These are phyloP conservation scores for Apiospora marii DNA, from an alignment of 2,329 filamentous ascomycete genomes.

Conservation along the genomic window DNA sequence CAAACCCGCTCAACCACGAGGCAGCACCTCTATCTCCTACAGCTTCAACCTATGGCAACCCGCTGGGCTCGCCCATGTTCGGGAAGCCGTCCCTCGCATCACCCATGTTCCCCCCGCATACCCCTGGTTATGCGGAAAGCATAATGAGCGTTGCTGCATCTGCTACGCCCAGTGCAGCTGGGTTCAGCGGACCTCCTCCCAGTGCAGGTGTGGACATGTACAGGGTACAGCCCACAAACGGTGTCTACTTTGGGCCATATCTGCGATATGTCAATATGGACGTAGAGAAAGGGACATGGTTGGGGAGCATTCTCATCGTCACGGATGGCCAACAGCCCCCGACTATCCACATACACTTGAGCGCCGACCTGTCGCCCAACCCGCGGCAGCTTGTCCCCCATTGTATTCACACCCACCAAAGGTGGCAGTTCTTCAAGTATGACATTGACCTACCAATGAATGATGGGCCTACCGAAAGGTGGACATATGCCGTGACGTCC, in stretches of 20 bases:
- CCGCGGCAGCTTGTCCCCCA: slow-evolving; percentile 84
- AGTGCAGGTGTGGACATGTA: slow-evolving; percentile 92
- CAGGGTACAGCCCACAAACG: slow-evolving; percentile 91
- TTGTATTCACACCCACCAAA: slow-evolving; percentile 86
- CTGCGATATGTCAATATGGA: slow-evolving; percentile 98
- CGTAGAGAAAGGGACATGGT: slow-evolving; percentile 86
- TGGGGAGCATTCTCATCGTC: slow-evolving; percentile 91
- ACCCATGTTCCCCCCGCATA: slow-evolving; percentile 83
- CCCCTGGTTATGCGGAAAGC: slow-evolving; percentile 84
- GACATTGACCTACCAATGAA: slow-evolving; percentile 91
- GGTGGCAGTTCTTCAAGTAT: slow-evolving; percentile 97
- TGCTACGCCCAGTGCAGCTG: slow-evolving; percentile 77
- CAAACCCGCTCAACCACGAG: slow-evolving; percentile 86
- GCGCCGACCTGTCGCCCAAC: slow-evolving; percentile 89
- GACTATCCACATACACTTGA: slow-evolving; percentile 94
- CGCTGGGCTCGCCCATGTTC: slow-evolving; percentile 73
- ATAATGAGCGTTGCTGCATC: slow-evolving; percentile 82
- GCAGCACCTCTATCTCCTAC: slow-evolving; percentile 84
- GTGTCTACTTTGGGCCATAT: slow-evolving; percentile 97
- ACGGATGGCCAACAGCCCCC: slow-evolving; percentile 92
- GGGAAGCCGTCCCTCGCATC: slow-evolving; percentile 75
- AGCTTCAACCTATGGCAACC: slow-evolving; percentile 78
- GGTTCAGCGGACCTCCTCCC: slow-evolving; percentile 88
- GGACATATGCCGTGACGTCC: slow-evolving; percentile 98
- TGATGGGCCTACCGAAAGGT: slow-evolving; percentile 80